A percentile compares a stretch with the other conserved stretches of the same genome.
phyloP scores from a whole-genome alignment of 2,329 filamentous ascomycete genomes.

The Penicillium glabrum region DNA sequence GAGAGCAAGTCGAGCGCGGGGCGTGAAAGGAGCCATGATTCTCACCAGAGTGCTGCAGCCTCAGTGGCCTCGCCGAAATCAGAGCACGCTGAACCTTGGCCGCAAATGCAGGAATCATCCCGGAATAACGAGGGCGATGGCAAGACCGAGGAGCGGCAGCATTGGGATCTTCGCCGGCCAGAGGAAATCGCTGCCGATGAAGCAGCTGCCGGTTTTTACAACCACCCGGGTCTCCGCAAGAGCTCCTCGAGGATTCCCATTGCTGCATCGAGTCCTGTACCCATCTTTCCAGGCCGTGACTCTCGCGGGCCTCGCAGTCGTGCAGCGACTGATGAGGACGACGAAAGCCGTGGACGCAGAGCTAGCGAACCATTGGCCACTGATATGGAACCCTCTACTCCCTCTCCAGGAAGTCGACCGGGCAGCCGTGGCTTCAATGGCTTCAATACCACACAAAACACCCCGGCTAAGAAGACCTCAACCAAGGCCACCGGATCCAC shows the following conservation, averaged over 20 bases:
- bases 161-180: constrained; percentile 73
- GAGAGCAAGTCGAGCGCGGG: constrained; percentile 37
- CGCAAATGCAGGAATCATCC: constrained; percentile 36
- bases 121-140: constrained; percentile 41
- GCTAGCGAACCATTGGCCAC: constrained; percentile 57
- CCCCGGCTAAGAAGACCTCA: constrained; percentile 32
- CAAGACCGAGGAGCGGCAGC: constrained; percentile 42
- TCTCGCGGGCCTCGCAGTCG: constrained; percentile 63
- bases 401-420: constrained; percentile 31
- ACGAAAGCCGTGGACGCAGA: constrained; percentile 57
- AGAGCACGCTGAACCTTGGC: constrained; percentile 38
- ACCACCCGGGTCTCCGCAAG: constrained; percentile 56
- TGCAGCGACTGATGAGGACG: constrained; percentile 57
- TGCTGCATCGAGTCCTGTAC: constrained; percentile 73
- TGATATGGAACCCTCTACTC: constrained; percentile 26
- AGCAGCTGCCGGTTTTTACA: constrained; percentile 49
- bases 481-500: constrained; percentile 27
- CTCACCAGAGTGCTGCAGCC: constrained; percentile 27
- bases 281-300: constrained; percentile 73
- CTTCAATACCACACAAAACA: constrained; percentile 25
- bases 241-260: constrained; percentile 81
- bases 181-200: constrained; percentile 69
- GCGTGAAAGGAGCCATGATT: constrained; percentile 40
- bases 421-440: constrained; percentile 32
- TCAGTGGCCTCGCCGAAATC: constrained; percentile 22